Conservation (phyloP, 768 basidiomycete species). For the Serendipita indica region DNA sequence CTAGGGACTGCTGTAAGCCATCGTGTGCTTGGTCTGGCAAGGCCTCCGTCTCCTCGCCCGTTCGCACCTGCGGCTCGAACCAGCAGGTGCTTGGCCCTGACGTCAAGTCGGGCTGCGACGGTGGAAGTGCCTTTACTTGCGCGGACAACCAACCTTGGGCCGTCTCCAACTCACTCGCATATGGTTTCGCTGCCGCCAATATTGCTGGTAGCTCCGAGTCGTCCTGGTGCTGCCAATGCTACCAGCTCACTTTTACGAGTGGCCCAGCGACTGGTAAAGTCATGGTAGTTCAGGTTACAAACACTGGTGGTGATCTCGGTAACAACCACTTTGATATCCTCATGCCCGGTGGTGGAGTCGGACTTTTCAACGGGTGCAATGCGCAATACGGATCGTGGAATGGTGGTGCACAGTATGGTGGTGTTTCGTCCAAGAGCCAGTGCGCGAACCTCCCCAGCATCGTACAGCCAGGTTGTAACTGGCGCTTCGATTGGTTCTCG, state of each 20-base stretch:
- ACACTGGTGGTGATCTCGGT: constrained; percentile 16
- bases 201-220: constrained; percentile 12
- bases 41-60: constrained; percentile 12
- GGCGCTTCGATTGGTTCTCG: constrained; percentile 18
- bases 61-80: constrained; percentile 13
- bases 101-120: constrained; percentile 12
- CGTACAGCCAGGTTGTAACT: constrained; percentile 20
- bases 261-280: constrained; percentile 17
- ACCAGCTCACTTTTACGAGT: constrained; percentile 19
- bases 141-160: constrained; percentile 15
- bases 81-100: constrained; percentile 10
- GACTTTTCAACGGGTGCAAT: constrained; percentile 16
- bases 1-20: constrained; percentile 16
- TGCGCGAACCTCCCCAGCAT: constrained; percentile 18
- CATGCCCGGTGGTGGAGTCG: constrained; percentile 19
- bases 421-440: constrained; percentile 17
- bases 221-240: constrained; percentile 19
- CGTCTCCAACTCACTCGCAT: constrained; percentile 13
- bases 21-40: constrained; percentile 16
- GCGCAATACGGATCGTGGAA: constrained; percentile 17
- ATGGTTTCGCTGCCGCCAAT: constrained; percentile 16
- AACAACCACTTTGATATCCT: constrained; percentile 5
- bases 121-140: constrained; percentile 14
- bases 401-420: constrained; percentile 9
- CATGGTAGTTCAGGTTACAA: constrained; percentile 19